These are phyloP conservation scores for Boletus pseudo-olivaceus DNA, from an alignment of 768 basidiomycete species.

Conservation along the genomic window DNA sequence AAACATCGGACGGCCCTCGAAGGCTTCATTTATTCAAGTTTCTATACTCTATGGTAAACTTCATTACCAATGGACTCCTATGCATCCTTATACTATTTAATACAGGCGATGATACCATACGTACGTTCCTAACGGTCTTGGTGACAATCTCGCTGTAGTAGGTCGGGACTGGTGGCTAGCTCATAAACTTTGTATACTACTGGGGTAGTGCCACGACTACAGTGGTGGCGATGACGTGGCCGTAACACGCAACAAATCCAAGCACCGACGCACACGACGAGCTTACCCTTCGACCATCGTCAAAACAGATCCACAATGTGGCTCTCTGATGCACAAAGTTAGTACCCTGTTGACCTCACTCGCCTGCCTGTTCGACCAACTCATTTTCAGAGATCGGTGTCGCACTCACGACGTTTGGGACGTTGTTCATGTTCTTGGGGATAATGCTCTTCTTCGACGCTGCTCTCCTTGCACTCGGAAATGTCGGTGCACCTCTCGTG, in stretches of 20 bases:
- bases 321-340: constrained; percentile 53
- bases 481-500: constrained; percentile 51
- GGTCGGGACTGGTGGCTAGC: too few species aligned
- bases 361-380: background rate
- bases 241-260: too few species aligned
- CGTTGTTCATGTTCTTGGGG: constrained; percentile 93
- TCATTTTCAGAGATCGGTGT: constrained; percentile 81
- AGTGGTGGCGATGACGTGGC: constrained; percentile 24
- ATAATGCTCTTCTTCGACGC: constrained; percentile 97
- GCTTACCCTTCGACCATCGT: constrained; percentile 4
- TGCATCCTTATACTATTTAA: constrained; percentile 9
- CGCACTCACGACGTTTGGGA: constrained; percentile 92
- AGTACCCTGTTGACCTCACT: constrained; percentile 2
- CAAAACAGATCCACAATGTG: constrained; percentile 36
- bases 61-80: constrained; percentile 17
- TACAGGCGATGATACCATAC: constrained; percentile 6
- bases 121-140: background rate
- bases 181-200: too few species aligned
- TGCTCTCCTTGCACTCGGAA: constrained; percentile 92
- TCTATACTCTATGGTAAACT: constrained; percentile 28
- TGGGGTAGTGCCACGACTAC: background rate
- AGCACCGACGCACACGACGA: background rate
- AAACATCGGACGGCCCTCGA: constrained; percentile 8
- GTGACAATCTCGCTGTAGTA: background rate
- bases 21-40: constrained; percentile 22